Percentiles rank a stretch among this genome's conserved stretches.
Conservation (phyloP, 305 asterid species). For the Rubia tinctorum region DNA sequence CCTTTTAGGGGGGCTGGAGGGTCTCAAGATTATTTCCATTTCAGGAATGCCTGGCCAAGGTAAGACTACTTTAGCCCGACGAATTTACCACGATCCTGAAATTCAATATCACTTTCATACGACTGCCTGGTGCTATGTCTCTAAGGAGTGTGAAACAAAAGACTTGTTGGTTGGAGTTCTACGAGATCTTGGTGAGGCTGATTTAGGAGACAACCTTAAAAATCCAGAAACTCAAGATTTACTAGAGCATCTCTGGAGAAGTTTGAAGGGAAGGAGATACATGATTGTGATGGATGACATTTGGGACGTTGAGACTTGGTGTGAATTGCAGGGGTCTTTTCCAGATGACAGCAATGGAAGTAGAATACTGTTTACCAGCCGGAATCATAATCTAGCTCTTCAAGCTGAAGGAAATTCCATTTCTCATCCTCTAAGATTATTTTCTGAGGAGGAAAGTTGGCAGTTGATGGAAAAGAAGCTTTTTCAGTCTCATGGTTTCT, state of each 20-base stretch:
- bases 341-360: slow-evolving; percentile 18
- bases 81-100: slow-evolving; percentile 1
- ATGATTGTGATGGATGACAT: slow-evolving; percentile 19
- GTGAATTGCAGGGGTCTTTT: not conserved
- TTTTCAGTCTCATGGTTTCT: not conserved
- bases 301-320: slow-evolving; percentile 12
- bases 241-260: not conserved
- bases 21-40: slow-evolving; percentile 27
- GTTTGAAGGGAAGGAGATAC: slow-evolving; percentile 15
- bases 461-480: slow-evolving; percentile 11
- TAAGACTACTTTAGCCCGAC: slow-evolving; percentile 20
- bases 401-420: not conserved
- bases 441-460: slow-evolving; percentile 8
- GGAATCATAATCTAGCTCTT: slow-evolving; percentile 3
- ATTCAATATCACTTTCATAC: slow-evolving; percentile 1
- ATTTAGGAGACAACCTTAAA: not conserved
- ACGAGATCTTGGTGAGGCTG: not conserved
- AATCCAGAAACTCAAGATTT: not conserved
- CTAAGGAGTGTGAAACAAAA: slow-evolving; percentile 11
- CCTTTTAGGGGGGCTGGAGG: slow-evolving; percentile 19
- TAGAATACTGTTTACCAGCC: slow-evolving; percentile 17
- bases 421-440: not conserved
- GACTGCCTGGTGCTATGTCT: slow-evolving; percentile 16
- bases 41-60: slow-evolving; percentile 27
- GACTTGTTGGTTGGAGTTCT: slow-evolving; percentile 17